Percentiles rank a stretch among this genome's conserved stretches.
These are phyloP conservation scores for Heterobasidion irregulare DNA, from an alignment of 1,284 basidiomycete genomes.

Conservation along the genomic window DNA sequence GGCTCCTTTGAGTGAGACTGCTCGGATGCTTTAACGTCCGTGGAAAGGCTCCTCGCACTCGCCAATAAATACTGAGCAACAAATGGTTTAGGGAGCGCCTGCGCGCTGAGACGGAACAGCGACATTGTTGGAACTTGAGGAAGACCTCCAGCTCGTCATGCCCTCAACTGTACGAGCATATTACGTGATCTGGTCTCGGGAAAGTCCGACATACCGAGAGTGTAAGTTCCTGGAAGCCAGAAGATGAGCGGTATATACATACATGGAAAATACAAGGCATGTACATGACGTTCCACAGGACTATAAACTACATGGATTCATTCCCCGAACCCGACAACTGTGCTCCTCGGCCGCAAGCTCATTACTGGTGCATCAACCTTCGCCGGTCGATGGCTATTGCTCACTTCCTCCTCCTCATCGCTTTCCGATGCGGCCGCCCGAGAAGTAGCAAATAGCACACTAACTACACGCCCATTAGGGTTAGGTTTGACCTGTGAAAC, in stretches of 20 bases:
- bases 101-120: conserved; percentile 29
- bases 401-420: conserved; percentile 47
- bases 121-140: conserved; percentile 24
- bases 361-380: conserved; percentile 34
- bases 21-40: conserved; percentile 16
- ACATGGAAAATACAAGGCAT: background rate
- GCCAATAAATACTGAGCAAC: conserved; percentile 14
- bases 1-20: conserved; percentile 19
- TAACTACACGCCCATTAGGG: conserved; percentile 9
- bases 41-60: conserved; percentile 14
- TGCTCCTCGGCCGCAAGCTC: conserved; percentile 48
- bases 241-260: too few relatives aligned
- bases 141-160: too few relatives aligned
- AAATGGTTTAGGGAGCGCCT: conserved; percentile 18
- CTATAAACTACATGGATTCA: background rate
- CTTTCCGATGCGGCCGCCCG: conserved; percentile 41
- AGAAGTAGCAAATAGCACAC: conserved; percentile 12
- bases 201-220: too few relatives aligned
- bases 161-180: too few relatives aligned
- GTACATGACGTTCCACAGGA: background rate
- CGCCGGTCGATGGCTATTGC: conserved; percentile 11
- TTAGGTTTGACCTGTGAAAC: conserved; percentile 6
- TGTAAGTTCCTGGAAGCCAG: too few relatives aligned
- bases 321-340: conserved; percentile 47
- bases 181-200: too few relatives aligned